Conservation (phyloP, 495 filamentous ascomycete species). For the Neurospora sp. region DNA sequence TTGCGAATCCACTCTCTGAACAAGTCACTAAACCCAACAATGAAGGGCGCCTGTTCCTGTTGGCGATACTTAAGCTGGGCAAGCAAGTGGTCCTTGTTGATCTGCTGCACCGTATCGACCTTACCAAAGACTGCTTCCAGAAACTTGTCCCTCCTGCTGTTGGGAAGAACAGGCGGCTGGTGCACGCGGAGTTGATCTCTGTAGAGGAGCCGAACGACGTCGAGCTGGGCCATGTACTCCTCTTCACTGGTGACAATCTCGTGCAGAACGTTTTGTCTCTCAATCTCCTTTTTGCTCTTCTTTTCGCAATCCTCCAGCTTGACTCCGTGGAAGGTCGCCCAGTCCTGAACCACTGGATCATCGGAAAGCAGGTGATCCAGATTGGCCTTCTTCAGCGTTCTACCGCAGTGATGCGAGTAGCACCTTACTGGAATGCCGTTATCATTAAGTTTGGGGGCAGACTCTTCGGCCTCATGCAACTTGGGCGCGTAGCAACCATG, state of each 20-base stretch:
- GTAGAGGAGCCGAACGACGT: slow-evolving; percentile 76
- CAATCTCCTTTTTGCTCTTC: slow-evolving; percentile 74
- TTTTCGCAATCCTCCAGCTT: slow-evolving; percentile 62
- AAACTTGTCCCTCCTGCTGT: slow-evolving; percentile 66
- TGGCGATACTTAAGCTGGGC: slow-evolving; percentile 96
- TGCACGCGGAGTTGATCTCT: slow-evolving; percentile 65
- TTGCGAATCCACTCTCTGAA: slow-evolving; percentile 99
- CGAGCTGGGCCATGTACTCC: slow-evolving; percentile 75
- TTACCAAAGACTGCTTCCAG: slow-evolving; percentile 80
- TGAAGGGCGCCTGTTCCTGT: slow-evolving; percentile 91
- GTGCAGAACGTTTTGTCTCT: slow-evolving; percentile 89
- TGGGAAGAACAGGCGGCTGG: slow-evolving; percentile 72
- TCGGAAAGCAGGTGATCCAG: slow-evolving; percentile 58
- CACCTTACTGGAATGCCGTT: slow-evolving; percentile 59
- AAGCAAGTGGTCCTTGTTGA: slow-evolving; percentile 89
- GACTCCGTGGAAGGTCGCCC: slow-evolving; percentile 84
- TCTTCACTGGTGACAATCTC: slow-evolving; percentile 95
- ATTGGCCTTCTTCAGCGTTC: slow-evolving; percentile 91
- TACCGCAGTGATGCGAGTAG: slow-evolving; percentile 88
- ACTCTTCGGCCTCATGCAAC: slow-evolving; percentile 61
- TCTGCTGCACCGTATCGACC: slow-evolving; percentile 77
- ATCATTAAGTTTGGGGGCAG: slow-evolving; percentile 21
- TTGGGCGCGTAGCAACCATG: slow-evolving; percentile 82
- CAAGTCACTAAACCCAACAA: slow-evolving; percentile 90
- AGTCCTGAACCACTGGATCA: slow-evolving; percentile 63